phyloP scores from a whole-genome alignment of 2,329 filamentous ascomycete species.

The Xylariaceae sp. region DNA sequence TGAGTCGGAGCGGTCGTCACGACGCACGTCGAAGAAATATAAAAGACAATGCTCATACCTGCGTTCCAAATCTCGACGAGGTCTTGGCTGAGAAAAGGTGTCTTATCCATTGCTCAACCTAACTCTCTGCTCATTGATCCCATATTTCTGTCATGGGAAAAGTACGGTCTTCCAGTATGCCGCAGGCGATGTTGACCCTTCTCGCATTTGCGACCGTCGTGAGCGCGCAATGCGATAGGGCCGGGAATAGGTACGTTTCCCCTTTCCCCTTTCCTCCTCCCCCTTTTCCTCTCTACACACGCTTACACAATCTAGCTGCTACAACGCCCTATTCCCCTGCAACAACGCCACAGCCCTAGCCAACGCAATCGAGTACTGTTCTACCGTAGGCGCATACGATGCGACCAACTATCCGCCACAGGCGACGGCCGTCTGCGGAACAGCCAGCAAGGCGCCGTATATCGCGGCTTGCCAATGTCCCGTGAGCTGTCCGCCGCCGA shows the following conservation, averaged over 20 bases:
- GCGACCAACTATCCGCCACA: slow-evolving; percentile 24
- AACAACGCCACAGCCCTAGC: slow-evolving; percentile 16
- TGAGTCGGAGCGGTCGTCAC: background rate
- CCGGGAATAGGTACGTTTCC: slow-evolving; percentile 13
- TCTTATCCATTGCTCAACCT: no score
- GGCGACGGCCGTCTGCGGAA: slow-evolving; percentile 25
- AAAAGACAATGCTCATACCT: no score
- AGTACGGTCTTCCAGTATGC: slow-evolving; percentile 11
- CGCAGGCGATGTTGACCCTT: slow-evolving; percentile 15
- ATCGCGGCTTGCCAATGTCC: slow-evolving; percentile 24
- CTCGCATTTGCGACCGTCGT: slow-evolving; percentile 14
- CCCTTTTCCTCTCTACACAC: slow-evolving; percentile 5
- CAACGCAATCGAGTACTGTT: slow-evolving; percentile 22
- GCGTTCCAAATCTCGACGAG: no score
- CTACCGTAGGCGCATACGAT: slow-evolving; percentile 21
- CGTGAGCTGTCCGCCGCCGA: slow-evolving; percentile 9
- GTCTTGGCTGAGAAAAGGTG: no score
- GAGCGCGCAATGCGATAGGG: slow-evolving; percentile 20
- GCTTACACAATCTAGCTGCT: slow-evolving; percentile 16
- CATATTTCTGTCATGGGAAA: background rate
- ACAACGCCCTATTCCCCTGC: slow-evolving; percentile 26
- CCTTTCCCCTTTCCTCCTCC: no score
- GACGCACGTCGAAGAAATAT: no score
- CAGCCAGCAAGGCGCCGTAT: slow-evolving; percentile 18
- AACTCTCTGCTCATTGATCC: no score